These are phyloP conservation scores for Zasmidium cellare DNA, from an alignment of 2,329 filamentous ascomycete genomes.

Conservation along the genomic window DNA sequence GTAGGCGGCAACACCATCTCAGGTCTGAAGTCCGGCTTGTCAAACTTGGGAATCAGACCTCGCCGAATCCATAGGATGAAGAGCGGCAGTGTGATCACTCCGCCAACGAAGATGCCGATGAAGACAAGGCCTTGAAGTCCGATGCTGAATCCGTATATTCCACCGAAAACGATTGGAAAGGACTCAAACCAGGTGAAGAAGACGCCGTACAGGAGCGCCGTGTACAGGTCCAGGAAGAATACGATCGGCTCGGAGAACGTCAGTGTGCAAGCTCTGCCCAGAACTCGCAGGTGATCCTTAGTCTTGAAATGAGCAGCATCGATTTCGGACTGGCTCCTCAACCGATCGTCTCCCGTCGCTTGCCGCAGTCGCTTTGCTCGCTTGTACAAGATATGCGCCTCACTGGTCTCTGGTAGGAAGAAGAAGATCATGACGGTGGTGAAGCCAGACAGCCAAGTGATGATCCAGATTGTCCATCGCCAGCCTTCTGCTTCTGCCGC, in stretches of 20 bases:
- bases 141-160: conserved; percentile 40
- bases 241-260: conserved; percentile 39
- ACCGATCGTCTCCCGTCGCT: conserved; percentile 34
- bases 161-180: conserved; percentile 42
- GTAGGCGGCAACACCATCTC: conserved; percentile 38
- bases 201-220: conserved; percentile 40
- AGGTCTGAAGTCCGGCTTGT: conserved; percentile 38
- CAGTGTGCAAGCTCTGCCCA: conserved; percentile 43
- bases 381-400: conserved; percentile 40
- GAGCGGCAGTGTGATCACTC: conserved; percentile 33
- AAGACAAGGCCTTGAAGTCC: conserved; percentile 34
- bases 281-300: conserved; percentile 38
- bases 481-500: conserved; percentile 27
- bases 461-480: conserved; percentile 33
- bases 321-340: conserved; percentile 40
- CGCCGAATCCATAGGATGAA: conserved; percentile 38
- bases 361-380: conserved; percentile 38
- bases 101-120: conserved; percentile 39
- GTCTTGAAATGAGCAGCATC: conserved; percentile 32
- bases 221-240: conserved; percentile 42
- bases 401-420: conserved; percentile 38
- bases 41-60: conserved; percentile 38
- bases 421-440: conserved; percentile 35
- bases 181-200: conserved; percentile 46
- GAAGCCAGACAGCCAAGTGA: conserved; percentile 39